These are phyloP conservation scores for Venturia aucupariae DNA, from an alignment of 2,329 filamentous ascomycete genomes.

Conservation along the genomic window DNA sequence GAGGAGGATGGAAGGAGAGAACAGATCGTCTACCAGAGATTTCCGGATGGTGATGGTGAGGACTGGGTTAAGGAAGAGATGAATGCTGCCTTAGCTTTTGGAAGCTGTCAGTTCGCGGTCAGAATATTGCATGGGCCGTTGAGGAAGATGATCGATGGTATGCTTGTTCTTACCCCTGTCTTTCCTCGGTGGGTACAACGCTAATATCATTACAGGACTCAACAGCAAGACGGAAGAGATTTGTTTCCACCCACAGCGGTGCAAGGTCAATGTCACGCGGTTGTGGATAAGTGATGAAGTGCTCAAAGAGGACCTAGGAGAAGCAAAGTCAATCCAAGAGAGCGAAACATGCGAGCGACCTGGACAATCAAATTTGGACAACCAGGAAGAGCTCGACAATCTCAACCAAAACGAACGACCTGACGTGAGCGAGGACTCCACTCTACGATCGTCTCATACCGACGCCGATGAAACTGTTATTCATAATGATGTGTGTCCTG, in stretches of 20 bases:
- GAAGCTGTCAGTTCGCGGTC: neutral
- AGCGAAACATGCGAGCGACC: neutral
- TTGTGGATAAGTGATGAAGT: neutral
- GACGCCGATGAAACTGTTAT: neutral
- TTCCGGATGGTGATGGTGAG: neutral
- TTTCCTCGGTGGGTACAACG: neutral
- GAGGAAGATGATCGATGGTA: constrained; percentile 1
- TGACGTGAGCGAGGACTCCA: neutral
- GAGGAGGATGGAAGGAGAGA: neutral
- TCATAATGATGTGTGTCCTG: neutral
- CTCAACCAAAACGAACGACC: neutral
- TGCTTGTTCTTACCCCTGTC: neutral
- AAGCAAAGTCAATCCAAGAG: neutral
- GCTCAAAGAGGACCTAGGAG: neutral
- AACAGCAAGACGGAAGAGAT: neutral
- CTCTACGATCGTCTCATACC: neutral
- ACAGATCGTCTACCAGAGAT: constrained; percentile 3
- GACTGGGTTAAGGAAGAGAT: neutral
- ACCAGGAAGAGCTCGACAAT: neutral
- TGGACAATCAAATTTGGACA: neutral
- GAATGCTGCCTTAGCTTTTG: neutral
- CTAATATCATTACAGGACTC: neutral
- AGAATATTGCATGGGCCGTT: neutral
- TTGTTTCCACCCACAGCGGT: constrained; percentile 1
- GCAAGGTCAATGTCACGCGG: constrained; percentile 1